These are phyloP conservation scores for Aspergillus fumigatus DNA, from an alignment of 2,329 filamentous ascomycete genomes.

Conservation along the genomic window DNA sequence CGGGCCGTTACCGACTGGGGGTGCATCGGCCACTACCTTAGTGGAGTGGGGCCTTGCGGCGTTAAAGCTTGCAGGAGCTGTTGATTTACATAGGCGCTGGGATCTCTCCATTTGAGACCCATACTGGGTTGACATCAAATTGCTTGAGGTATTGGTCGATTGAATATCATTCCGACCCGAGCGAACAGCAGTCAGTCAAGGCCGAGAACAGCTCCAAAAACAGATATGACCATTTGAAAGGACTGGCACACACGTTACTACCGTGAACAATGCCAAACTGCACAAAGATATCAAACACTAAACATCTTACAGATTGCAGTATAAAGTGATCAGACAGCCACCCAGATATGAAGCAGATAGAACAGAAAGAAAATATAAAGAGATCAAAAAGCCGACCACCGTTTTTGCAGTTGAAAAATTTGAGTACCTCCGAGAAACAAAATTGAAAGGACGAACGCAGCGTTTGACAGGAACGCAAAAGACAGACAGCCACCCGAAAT, in stretches of 20 bases:
- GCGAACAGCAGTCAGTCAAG: not conserved
- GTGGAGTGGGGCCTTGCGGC: too few relatives aligned
- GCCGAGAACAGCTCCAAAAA: not conserved
- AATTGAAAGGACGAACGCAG: conserved; percentile 1
- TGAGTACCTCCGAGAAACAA: not conserved
- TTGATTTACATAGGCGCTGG: not conserved
- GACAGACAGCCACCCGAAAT: conserved; percentile 28
- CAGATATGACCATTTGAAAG: not conserved
- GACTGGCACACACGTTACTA: not conserved
- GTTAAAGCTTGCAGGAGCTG: too few relatives aligned
- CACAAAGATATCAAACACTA: conserved; percentile 3
- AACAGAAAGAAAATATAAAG: conserved; percentile 5
- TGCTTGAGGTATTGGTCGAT: not conserved
- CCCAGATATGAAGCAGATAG: conserved; percentile 24
- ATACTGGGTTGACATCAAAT: not conserved
- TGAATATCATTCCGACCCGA: not conserved
- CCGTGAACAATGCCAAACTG: conserved; percentile 9
- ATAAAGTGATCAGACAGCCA: conserved; percentile 38
- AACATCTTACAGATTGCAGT: not conserved
- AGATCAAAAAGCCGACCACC: conserved; percentile 12
- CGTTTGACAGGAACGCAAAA: conserved; percentile 2
- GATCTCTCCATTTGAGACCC: not conserved
- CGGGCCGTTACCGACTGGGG: too few relatives aligned
- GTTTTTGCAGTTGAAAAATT: not conserved
- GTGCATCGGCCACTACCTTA: too few relatives aligned